Conservation (phyloP, 805 yeast species). For the Yamadazyma kitorensis region DNA sequence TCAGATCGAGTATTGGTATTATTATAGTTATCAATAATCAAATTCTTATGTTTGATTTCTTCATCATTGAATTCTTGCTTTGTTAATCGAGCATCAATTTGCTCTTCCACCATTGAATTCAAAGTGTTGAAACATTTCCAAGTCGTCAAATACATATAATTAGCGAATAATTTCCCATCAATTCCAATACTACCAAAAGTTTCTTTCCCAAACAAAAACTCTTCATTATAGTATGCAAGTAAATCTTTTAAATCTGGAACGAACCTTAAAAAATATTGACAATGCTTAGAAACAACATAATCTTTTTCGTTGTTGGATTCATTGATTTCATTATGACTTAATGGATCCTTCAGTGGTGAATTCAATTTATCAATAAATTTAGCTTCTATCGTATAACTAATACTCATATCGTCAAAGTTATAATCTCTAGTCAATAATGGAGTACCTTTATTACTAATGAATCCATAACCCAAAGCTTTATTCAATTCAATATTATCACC, state of each 20-base stretch:
- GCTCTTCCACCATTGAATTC: constrained; percentile 32
- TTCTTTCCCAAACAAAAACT: constrained; percentile 23
- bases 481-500: constrained; percentile 34
- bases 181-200: constrained; percentile 31
- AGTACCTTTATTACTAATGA: constrained; percentile 46
- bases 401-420: constrained; percentile 40
- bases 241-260: constrained; percentile 36
- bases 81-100: constrained; percentile 31
- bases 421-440: constrained; percentile 52
- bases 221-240: constrained; percentile 23
- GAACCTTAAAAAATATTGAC: constrained; percentile 37
- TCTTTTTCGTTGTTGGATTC: constrained; percentile 30
- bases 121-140: constrained; percentile 31
- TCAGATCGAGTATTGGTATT: constrained; percentile 5
- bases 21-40: constrained; percentile 14
- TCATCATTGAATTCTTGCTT: constrained; percentile 23
- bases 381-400: constrained; percentile 54
- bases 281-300: constrained; percentile 34
- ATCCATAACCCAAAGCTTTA: constrained; percentile 54
- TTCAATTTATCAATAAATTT: constrained; percentile 47
- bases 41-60: constrained; percentile 33
- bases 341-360: constrained; percentile 25
- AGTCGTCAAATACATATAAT: constrained; percentile 24
- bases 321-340: constrained; percentile 36
- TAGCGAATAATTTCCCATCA: constrained; percentile 30